Base-by-base conservation (phyloP, 371 early-diverging fungal species). In the Mortierella sp. region DNA sequence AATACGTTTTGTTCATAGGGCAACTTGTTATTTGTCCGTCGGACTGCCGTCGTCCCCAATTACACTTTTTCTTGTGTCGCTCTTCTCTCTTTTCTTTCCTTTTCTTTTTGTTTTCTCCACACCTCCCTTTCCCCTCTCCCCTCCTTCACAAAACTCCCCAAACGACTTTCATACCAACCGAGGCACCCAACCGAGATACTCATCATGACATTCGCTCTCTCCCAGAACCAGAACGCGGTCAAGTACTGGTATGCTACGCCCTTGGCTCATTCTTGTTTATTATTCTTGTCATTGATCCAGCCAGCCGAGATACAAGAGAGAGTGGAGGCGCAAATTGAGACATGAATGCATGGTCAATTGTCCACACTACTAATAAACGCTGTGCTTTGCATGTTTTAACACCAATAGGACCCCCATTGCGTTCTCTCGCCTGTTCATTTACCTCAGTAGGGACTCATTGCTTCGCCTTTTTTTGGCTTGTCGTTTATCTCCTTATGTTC, bases 391-490 rank as follows among this genome's bases (percentile, higher is more conserved):
- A 19, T 34, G 43, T 31, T 34, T 5, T 54, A 40, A 61, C 19
- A 19, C 5, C 44, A 28, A 16, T 69, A 54, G 86, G 86, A n/a
- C 57, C 26, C 86, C 86, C 24, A 75, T 85, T 51, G 86, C 86
- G 10, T 85, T 72, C 51, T 73, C 81, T n/a, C 86, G 86, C 43
- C 46, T 85, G 26, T 28, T 81, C 53, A 76, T 81, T 71, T 85
- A 85, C 43, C 59, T 53, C 69, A 71, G 86, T 85, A 79, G 81
- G 28, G 43, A 40, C 6, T 40, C 43, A 6, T 44, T 34, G 34
- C 59, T 34, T 43, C 24, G 34, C 75, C 70, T 31, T 8, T 21
- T 11, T 11, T 46, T 43, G 3, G n/a, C n/a, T 40, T 31, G 10
- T 28, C n/a, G 55, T 21, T 48, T 31, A 6, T 19, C n/a, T n/a